Evolutionary conservation across 208 protist species (phyloP), one percentile per base, ranked within the genome.

Genomic region (Perkinsela sp.): DNA sequence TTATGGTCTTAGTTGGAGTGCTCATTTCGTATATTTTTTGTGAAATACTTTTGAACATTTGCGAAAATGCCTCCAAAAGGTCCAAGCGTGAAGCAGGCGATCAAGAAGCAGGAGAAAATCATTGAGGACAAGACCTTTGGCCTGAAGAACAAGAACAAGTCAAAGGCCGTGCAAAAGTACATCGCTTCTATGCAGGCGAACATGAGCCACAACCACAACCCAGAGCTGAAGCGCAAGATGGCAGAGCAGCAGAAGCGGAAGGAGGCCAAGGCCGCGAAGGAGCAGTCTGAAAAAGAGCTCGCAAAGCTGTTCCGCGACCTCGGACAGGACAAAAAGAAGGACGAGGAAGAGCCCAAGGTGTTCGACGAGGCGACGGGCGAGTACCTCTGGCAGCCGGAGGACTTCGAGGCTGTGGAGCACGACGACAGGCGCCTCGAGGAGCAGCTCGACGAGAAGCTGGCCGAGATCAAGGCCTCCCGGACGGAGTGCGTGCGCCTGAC

Each of bases 81-180:
- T 22, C 28, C 29, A 74, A 79, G 83, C 31, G 83, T 83, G 71
- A 89, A 89, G 72, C 75, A 81, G 0, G 84, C 88, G 48, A 80
- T 83, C 68, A 91, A 91, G 73, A 76, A 77, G 67, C 85, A 88
- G 75, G 86, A 88, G 31, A 92, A 92, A 73, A 80, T 92, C 28
- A 75, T 92, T 0, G 86, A 92, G 72, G 86, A 92, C 73, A 90
- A 89, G 76, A 93, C 85, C 30, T 93, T 93, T 71, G 88, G 88
- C 31, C 78, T 93, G 29, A 93, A 93, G 72, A 93, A 93, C 75
- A 93, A 93, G 68, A 93, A 93, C 72, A 81, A 85, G 30, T 88
- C 80, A 66, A 70, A 81, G 29, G 88, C 85, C 72, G 88, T 93
- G n/a, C 88, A 93, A 79, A 81, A 85, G 28, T 87, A 88, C 66